phyloP scores from a whole-genome alignment of 202 grass and related monocot genomes.

The Digitaria exilis region DNA sequence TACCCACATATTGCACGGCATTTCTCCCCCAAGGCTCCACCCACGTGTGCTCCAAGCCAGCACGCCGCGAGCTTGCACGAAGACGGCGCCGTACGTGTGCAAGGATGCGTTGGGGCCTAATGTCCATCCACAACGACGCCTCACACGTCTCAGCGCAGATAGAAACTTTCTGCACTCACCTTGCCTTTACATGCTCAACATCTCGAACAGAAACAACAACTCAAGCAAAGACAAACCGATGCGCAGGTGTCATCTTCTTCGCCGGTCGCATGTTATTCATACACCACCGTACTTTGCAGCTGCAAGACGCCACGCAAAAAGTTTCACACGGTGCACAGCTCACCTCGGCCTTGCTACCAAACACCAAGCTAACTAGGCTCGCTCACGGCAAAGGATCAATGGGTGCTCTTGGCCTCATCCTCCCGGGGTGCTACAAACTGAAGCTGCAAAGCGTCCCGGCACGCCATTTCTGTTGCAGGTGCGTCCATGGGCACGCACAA shows the following conservation, averaged over 20 bases:
- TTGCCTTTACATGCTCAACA: neutral
- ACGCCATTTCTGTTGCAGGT: neutral
- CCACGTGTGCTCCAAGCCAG: too few species aligned
- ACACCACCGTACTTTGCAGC: neutral
- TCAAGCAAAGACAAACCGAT: too few species aligned
- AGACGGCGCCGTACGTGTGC: neutral
- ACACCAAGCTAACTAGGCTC: too few species aligned
- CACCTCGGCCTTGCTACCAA: neutral
- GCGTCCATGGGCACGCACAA: neutral
- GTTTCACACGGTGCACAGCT: neutral
- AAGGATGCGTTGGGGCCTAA: neutral
- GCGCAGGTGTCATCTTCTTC: neutral
- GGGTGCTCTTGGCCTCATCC: neutral
- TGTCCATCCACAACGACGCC: neutral
- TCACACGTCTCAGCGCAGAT: neutral
- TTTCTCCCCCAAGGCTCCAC: too few species aligned
- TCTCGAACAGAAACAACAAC: neutral
- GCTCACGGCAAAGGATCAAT: neutral
- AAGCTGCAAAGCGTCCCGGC: neutral
- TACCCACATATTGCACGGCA: too few species aligned
- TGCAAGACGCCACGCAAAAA: neutral
- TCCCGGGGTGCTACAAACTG: neutral
- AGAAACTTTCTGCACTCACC: neutral
- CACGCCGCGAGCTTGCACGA: too few species aligned
- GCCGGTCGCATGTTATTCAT: neutral